Evolutionary conservation across 2,329 filamentous ascomycete species (phyloP).

Genomic region (Ophiostoma quercus): DNA sequence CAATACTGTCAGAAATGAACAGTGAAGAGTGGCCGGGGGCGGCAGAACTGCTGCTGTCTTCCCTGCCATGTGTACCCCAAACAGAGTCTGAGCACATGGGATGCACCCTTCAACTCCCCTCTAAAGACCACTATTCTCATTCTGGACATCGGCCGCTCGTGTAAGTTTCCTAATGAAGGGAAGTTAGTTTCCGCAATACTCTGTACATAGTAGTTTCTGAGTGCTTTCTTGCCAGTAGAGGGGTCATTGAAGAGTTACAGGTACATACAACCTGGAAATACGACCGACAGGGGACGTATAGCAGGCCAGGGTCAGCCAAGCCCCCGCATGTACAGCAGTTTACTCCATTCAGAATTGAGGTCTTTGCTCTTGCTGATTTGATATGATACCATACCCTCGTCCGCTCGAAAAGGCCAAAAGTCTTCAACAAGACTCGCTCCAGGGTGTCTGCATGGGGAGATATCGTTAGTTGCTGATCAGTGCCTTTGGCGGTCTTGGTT

Average conservation of each 20-base stretch:
- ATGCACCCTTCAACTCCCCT: background rate
- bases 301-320: background rate
- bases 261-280: conserved; percentile 5
- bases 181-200: background rate
- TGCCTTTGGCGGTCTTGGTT: background rate
- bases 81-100: background rate
- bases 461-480: conserved; percentile 13
- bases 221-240: background rate
- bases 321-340: background rate
- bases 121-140: background rate
- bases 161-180: conserved; percentile 3
- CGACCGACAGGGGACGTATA: background rate
- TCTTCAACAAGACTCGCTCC: conserved; percentile 3
- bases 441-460: background rate
- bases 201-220: background rate
- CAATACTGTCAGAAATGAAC: too few relatives aligned
- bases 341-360: background rate
- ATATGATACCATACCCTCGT: background rate
- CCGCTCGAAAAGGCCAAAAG: background rate
- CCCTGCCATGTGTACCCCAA: background rate
- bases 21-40: too few relatives aligned
- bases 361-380: background rate
- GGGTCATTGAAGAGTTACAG: background rate
- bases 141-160: background rate
- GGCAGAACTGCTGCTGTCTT: background rate